Conservation (phyloP, 768 basidiomycete species). For the Cystofilobasidium macerans region DNA sequence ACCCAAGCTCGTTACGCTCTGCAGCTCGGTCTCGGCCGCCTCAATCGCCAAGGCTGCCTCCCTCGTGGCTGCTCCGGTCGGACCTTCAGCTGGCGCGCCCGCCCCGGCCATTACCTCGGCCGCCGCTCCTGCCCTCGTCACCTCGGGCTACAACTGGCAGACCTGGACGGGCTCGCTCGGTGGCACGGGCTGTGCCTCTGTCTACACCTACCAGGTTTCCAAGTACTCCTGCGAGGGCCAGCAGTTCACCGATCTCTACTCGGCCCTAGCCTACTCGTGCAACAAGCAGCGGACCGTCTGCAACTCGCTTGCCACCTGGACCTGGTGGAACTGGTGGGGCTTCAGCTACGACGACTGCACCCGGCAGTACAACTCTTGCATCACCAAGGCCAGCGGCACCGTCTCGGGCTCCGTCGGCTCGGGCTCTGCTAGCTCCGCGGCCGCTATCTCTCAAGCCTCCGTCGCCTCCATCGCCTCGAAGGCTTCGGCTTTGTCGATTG, state of each 20-base stretch:
- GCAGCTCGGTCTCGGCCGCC: too few species aligned
- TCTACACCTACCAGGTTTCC: not conserved
- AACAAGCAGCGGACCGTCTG: not conserved
- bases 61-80: too few species aligned
- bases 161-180: not conserved
- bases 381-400: not conserved
- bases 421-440: not conserved
- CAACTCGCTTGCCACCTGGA: not conserved
- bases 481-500: not conserved
- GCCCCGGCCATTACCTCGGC: not conserved
- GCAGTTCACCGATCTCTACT: not conserved
- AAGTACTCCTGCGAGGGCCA: not conserved
- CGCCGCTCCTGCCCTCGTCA: too few species aligned
- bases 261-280: not conserved
- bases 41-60: too few species aligned
- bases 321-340: conserved; percentile 1
- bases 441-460: not conserved
- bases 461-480: too few species aligned
- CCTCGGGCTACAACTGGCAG: not conserved
- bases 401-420: too few species aligned
- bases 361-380: not conserved
- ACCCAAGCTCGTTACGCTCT: too few species aligned
- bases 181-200: not conserved
- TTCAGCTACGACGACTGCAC: not conserved
- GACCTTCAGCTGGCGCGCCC: too few species aligned